phyloP scores from a whole-genome alignment of 768 basidiomycete species.

The Termitomyces bulborhizus region DNA sequence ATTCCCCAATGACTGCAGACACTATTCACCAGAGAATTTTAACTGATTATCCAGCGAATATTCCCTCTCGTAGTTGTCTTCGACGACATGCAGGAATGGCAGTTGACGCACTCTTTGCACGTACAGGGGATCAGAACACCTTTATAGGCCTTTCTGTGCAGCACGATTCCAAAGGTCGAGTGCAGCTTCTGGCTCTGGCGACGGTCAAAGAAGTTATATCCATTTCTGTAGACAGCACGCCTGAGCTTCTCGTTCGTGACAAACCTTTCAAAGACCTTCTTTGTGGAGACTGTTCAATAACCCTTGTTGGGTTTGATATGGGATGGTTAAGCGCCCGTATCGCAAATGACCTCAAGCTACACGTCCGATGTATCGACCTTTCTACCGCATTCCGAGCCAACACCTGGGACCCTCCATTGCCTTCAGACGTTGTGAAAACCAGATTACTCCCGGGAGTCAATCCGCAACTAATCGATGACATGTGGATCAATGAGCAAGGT shows the following conservation, averaged over 20 bases:
- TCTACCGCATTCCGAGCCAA: slow-evolving; percentile 19
- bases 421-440: slow-evolving; percentile 20
- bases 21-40: slow-evolving; percentile 8
- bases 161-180: background rate
- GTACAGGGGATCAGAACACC: background rate
- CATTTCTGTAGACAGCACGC: slow-evolving; percentile 2
- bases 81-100: slow-evolving; percentile 11
- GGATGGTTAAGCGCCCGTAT: slow-evolving; percentile 27
- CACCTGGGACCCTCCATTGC: slow-evolving; percentile 16
- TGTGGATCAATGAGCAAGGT: slow-evolving; percentile 24
- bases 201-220: slow-evolving; percentile 6
- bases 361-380: slow-evolving; percentile 31
- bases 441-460: slow-evolving; percentile 11
- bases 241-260: slow-evolving; percentile 7
- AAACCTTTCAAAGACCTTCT: slow-evolving; percentile 14
- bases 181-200: slow-evolving; percentile 10
- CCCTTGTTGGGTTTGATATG: slow-evolving; percentile 31
- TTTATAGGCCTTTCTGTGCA: slow-evolving; percentile 10
- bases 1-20: background rate
- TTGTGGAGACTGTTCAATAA: slow-evolving; percentile 3
- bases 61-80: slow-evolving; percentile 4
- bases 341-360: slow-evolving; percentile 18
- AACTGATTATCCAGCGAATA: background rate
- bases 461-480: slow-evolving; percentile 14
- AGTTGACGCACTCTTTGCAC: background rate